Conservation (phyloP, 2,329 filamentous ascomycete genomes). For the Blastomyces percursus region DNA sequence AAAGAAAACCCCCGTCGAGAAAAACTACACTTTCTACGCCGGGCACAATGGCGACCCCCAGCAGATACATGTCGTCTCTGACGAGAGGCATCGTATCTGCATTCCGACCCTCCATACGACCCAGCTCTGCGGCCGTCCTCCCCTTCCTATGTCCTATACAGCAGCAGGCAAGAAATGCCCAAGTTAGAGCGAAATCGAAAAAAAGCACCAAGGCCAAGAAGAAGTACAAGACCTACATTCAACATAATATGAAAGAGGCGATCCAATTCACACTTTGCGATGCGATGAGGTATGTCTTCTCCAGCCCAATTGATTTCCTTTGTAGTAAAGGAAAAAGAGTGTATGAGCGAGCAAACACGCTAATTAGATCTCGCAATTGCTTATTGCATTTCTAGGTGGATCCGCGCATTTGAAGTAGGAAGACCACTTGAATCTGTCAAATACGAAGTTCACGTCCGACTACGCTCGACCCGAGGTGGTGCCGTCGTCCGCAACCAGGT, state of each 20-base stretch:
- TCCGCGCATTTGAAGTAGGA: slow-evolving; percentile 87
- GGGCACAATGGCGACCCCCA: slow-evolving; percentile 11
- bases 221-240: slow-evolving; percentile 53
- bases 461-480: slow-evolving; percentile 75
- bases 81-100: slow-evolving; percentile 11
- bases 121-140: slow-evolving; percentile 7
- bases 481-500: slow-evolving; percentile 79
- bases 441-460: slow-evolving; percentile 77
- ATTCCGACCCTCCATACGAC: slow-evolving; percentile 10
- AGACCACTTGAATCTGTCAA: slow-evolving; percentile 60
- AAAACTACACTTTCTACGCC: background rate
- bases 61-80: slow-evolving; percentile 13
- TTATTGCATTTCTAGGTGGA: slow-evolving; percentile 49
- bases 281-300: slow-evolving; percentile 59
- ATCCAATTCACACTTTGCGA: slow-evolving; percentile 76
- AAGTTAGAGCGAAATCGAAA: slow-evolving; percentile 7
- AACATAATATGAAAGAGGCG: slow-evolving; percentile 51
- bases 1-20: background rate
- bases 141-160: slow-evolving; percentile 14
- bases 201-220: slow-evolving; percentile 29
- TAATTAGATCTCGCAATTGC: background rate
- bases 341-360: background rate
- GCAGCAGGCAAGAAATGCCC: slow-evolving; percentile 12
- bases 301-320: background rate
- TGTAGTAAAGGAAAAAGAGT: background rate